Base-by-base conservation (phyloP, 2,329 filamentous ascomycete species). In the Stachybotrys elegans region DNA sequence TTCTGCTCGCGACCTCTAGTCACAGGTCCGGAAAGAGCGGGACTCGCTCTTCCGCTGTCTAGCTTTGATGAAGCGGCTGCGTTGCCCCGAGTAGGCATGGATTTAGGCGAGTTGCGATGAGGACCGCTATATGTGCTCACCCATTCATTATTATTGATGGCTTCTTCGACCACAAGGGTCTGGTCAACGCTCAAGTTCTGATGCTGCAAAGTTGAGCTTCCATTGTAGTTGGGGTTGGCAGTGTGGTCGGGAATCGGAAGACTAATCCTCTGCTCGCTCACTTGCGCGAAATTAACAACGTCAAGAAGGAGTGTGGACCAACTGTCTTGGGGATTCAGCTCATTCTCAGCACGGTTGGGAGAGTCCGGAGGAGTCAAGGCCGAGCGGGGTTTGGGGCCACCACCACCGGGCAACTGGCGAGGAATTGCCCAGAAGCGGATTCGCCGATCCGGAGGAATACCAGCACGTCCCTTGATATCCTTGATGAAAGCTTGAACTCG, bases 81-180 rank as follows among this genome's bases (percentile, higher is more conserved):
- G 13, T 48, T 50, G 25, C 50, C 56, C 21, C 59, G 50, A 4
- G 63, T 65, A 5, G 66, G 57, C 23, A 70, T 59, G 3, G 59
- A 53, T 46, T 68, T 70, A 36, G 62, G 63, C 23, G 64, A 64
- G 13, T 53, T 56, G 44, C 61, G 55, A 8, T 53, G 49, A 21
- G 57, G 57, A 6, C 57, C 60, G 5, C 57, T 65, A 54, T 71
- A 73, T 11, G 66, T 80, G 21, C 76, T 78, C 7, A 86, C 76
- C 57, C 72, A 82, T 13, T 66, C 66, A 40, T 81, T 78, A 40
- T 81, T 78, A 16, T 78, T 75, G 38, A 84, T 72, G 48, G 83
- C 75, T 61, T 95, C 89, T 60, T 97, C 92, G 5, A 97, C 69
- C n/a, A 95, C 81, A 40, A 96, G 75, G 4, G 83, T 80, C 57